Evolutionary conservation across 2,329 filamentous ascomycete species (phyloP).

Genomic region (Drechslerella coelobrocha): DNA sequence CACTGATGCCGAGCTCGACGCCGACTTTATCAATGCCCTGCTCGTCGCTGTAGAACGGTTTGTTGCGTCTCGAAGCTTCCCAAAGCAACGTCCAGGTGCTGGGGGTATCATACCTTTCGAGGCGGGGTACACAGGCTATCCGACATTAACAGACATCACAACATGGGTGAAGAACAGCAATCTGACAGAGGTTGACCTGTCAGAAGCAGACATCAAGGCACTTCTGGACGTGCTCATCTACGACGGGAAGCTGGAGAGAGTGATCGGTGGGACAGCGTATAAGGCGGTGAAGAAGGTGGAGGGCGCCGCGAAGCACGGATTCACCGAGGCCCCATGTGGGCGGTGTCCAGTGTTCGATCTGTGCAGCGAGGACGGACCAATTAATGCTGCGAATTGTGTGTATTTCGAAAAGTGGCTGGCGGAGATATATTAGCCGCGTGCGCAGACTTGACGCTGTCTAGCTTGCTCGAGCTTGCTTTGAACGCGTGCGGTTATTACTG

Average conservation of each 20-base stretch:
- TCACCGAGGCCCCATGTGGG: slow-evolving; percentile 89
- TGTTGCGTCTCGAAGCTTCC: slow-evolving; percentile 74
- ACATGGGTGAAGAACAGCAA: slow-evolving; percentile 76
- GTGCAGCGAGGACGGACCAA: slow-evolving; percentile 87
- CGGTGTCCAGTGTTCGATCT: slow-evolving; percentile 91
- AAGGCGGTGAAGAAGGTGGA: slow-evolving; percentile 56
- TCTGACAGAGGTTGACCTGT: slow-evolving; percentile 60
- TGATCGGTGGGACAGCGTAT: slow-evolving; percentile 59
- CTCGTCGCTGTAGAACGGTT: slow-evolving; percentile 75
- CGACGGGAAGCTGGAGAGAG: slow-evolving; percentile 79
- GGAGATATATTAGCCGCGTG: slow-evolving; percentile 23
- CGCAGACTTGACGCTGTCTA: neutral
- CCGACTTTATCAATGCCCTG: slow-evolving; percentile 81
- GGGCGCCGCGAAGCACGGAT: slow-evolving; percentile 66
- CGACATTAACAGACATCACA: slow-evolving; percentile 79
- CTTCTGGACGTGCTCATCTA: slow-evolving; percentile 86
- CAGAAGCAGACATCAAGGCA: slow-evolving; percentile 78
- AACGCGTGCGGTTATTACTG: neutral
- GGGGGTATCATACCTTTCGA: slow-evolving; percentile 58
- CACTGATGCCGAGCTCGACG: slow-evolving; percentile 86
- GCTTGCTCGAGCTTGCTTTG: neutral
- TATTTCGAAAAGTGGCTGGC: slow-evolving; percentile 88
- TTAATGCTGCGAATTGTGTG: slow-evolving; percentile 86
- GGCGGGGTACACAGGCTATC: slow-evolving; percentile 76
- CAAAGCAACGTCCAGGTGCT: slow-evolving; percentile 58